Conservation (phyloP, 208 protist genomes). For the Trypanosomatidae sp. region DNA sequence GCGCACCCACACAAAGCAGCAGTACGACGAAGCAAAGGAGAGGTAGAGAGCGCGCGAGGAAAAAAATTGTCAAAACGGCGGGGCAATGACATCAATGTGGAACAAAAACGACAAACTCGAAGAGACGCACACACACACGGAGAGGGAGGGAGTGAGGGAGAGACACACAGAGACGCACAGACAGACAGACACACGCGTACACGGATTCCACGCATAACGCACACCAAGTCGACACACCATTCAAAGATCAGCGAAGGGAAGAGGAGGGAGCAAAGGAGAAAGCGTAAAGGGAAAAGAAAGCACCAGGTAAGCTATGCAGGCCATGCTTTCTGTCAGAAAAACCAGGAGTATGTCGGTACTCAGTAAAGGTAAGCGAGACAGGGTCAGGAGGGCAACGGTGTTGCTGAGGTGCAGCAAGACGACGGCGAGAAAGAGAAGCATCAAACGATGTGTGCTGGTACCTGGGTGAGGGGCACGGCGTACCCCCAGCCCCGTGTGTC, state of each 20-base stretch:
- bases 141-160: not conserved
- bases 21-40: not conserved
- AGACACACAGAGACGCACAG: not conserved
- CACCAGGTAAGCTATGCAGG: not conserved
- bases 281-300: not conserved
- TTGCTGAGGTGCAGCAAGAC: not conserved
- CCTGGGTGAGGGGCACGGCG: not conserved
- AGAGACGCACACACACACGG: not conserved
- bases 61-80: not conserved
- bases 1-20: not conserved
- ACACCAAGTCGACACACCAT: not conserved
- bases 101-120: not conserved
- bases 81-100: not conserved
- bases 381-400: not conserved
- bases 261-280: not conserved
- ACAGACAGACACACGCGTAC: not conserved
- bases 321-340: not conserved
- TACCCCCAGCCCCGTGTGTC: not conserved
- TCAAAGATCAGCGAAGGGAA: not conserved
- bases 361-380: not conserved
- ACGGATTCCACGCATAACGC: not conserved
- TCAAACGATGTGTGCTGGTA: too few species aligned
- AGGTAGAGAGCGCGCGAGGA: not conserved
- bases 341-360: not conserved
- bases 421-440: not conserved